Evolutionary conservation across 208 protist genomes (phyloP).

Genomic region (Acanthamoeba triangularis): DNA sequence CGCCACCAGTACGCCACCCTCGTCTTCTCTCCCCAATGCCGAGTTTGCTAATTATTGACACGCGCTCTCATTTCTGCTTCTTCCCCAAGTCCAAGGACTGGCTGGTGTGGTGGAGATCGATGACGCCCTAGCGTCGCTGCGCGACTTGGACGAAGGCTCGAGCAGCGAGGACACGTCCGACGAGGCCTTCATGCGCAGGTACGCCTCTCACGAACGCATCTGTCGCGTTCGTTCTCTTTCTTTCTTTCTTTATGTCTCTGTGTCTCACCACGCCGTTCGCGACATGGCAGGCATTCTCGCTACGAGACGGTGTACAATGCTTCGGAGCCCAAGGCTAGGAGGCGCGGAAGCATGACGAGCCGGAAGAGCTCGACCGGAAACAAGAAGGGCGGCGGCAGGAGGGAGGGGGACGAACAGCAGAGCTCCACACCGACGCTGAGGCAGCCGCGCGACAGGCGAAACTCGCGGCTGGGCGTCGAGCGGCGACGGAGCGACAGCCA

Average conservation of each 20-base stretch:
- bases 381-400: not conserved
- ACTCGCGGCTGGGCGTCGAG: constrained; percentile 27
- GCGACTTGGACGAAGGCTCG: constrained; percentile 24
- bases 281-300: not conserved
- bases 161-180: constrained; percentile 67
- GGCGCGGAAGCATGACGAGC: not conserved
- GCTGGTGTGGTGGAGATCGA: constrained; percentile 14
- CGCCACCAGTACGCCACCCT: not conserved
- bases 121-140: not conserved
- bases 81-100: not conserved
- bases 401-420: not conserved
- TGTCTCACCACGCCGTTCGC: not conserved
- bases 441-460: not conserved
- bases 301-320: constrained; percentile 16
- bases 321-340: constrained; percentile 8
- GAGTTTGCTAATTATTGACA: not conserved
- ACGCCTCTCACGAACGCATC: not conserved
- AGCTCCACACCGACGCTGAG: not conserved
- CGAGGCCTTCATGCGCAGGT: constrained; percentile 46
- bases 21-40: not conserved
- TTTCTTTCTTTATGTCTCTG: not conserved
- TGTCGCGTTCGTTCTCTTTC: not conserved
- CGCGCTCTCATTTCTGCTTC: not conserved
- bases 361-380: not conserved
- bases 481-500: constrained; percentile 45